Evolutionary conservation across 441 rosid genomes (phyloP), one percentile per base, ranked within the genome.

Genomic region (Brassica hybrid): DNA sequence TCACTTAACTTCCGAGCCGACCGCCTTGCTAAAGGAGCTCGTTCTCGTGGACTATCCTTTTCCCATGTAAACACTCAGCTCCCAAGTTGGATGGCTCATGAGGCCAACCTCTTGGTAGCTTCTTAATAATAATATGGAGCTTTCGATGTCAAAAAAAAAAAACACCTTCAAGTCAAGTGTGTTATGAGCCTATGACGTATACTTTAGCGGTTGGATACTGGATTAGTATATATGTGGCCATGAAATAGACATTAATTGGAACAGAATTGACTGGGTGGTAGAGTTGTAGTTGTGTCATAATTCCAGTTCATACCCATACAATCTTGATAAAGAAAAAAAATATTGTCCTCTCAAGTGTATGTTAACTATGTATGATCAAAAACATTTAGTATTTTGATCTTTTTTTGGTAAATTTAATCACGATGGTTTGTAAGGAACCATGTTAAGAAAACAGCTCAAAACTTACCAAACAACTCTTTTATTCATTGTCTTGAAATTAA

Each of bases 351-450:
- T n/a, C n/a, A n/a, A 23, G 6, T 71, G 13, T 25, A 54, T 43
- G 59, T 25, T 6, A 25, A 19, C 11, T 21, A 71, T 21, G 45
- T 54, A 69, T 25, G 8, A 43, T 41, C 16, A 59, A 10, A n/a
- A 41, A 14, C 17, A 59, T 14, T 48, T 50, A 50, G 57, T 50
- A n/a, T 48, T 48, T 50, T 50, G 43, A 36, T n/a, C 3, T 3
- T 41, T 50, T 50, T n/a, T 50, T 50, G 17, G 57, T 50, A 50
- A 50, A 50, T 71, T 60, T 7, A 71, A 43, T 60, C 8, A 12
- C 25, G 6, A 13, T 36, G 23, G 23, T 58, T 38, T 23, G 25
- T 71, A 58, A 14, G 74, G 59, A 58, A 38, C 9, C 4, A 60
- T 43, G 30, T 21, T 19, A 8, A 6, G 34, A 34, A 36, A 38